Evolutionary conservation across 2,329 filamentous ascomycete species (phyloP).

Genomic region (Macrophomina pseudophaseolina): DNA sequence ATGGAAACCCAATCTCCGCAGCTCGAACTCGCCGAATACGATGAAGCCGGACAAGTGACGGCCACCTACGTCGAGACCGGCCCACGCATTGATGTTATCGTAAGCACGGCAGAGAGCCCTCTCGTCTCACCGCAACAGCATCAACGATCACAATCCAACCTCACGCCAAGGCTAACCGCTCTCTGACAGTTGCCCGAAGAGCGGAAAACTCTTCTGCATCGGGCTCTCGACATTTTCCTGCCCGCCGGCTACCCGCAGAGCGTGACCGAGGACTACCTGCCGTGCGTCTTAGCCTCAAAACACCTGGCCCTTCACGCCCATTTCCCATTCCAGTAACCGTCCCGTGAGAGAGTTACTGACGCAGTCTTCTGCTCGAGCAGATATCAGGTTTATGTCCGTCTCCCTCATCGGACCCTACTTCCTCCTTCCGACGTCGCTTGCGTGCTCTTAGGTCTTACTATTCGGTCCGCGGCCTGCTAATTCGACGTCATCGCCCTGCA

Average conservation of each 20-base stretch:
- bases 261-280: constrained; percentile 82
- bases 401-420: not conserved
- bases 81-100: constrained; percentile 54
- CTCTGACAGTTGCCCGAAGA: constrained; percentile 28
- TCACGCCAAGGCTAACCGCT: constrained; percentile 29
- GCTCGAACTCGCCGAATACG: constrained; percentile 45
- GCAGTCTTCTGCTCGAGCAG: constrained; percentile 42
- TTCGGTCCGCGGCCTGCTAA: constrained; percentile 19
- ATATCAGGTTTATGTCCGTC: constrained; percentile 70
- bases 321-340: constrained; percentile 25
- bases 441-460: not conserved
- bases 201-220: constrained; percentile 40
- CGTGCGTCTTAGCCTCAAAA: constrained; percentile 49
- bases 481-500: constrained; percentile 31
- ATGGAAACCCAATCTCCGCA: constrained; percentile 10
- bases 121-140: constrained; percentile 16
- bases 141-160: not conserved
- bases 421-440: not conserved
- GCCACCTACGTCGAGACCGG: constrained; percentile 56
- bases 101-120: constrained; percentile 33
- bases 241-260: constrained; percentile 88
- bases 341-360: not conserved
- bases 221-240: constrained; percentile 73
- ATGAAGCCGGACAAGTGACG: constrained; percentile 57
- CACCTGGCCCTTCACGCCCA: constrained; percentile 2